Base-by-base conservation (phyloP, 2,329 filamentous ascomycete species). In the Pyricularia sp. region DNA sequence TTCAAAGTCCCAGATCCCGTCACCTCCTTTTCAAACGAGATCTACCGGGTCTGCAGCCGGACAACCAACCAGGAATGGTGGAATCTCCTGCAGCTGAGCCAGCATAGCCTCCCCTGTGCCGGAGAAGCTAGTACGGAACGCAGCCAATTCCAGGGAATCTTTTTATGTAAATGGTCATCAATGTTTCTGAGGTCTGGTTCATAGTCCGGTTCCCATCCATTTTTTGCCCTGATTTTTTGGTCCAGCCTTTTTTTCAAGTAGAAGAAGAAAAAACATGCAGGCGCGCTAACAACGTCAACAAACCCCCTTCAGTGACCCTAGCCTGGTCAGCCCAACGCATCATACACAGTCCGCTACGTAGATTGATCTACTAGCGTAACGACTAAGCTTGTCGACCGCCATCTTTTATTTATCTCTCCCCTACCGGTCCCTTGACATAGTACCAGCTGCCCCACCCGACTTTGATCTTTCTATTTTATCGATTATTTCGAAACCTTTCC, bases 281-380 rank as follows among this genome's bases (percentile, higher is more conserved):
- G 42, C 42, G 42, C 42, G 42, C 42, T 55, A 55, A 55, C 42
- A 55, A 55, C 42, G 42, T 55, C 42, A 55, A 55, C 42, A 55
- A 55, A 55, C 42, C 42, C 42, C 42, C 42, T 7, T n/a, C 42
- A 55, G 42, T 42, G 31, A 26, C 30, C n/a, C 64, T 65, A 14
- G 25, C 31, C 64, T 26, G 31, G 64, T 65, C 64, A 65, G 64
- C 31, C 31, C 64, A 65, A 42, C 31, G 64, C 64, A 65, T 65
- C 64, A 65, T 42, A 65, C 64, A 20, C 42, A 33, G n/a, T 9
- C 64, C 31, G 42, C 42, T 55, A 55, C 42, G 42, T 55, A 55
- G 20, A 55, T 55, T 55, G 42, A 55, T 55, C 42, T 55, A 55
- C 42, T 55, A 55, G 42, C n/a, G 42, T 7, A 36, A 55, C 42